These are phyloP conservation scores for Pseudogymnoascus sp. DNA, from an alignment of 2,329 filamentous ascomycete genomes.

Conservation along the genomic window DNA sequence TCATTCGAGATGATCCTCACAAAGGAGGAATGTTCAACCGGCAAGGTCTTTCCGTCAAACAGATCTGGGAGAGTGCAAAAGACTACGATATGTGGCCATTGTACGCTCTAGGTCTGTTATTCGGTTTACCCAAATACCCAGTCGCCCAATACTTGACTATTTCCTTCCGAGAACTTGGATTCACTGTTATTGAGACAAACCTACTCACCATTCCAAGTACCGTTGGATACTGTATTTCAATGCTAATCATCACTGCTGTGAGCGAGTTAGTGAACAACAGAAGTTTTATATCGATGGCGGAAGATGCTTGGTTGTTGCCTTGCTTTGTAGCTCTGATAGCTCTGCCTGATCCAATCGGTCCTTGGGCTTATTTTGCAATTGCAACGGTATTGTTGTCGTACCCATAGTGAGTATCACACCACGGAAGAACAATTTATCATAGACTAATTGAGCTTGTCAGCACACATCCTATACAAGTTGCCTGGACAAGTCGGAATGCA, in stretches of 20 bases:
- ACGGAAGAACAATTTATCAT: neutral
- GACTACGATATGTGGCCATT: constrained; percentile 49
- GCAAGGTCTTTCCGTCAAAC: constrained; percentile 37
- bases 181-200: constrained; percentile 37
- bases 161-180: constrained; percentile 22
- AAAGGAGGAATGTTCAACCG: constrained; percentile 43
- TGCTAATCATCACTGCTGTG: constrained; percentile 37
- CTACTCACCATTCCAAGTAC: constrained; percentile 38
- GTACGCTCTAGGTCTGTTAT: constrained; percentile 33
- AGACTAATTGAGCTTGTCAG: neutral
- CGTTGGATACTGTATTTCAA: constrained; percentile 32
- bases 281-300: neutral
- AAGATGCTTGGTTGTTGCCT: constrained; percentile 29
- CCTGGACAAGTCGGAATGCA: constrained; percentile 47
- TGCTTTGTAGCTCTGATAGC: constrained; percentile 28
- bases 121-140: constrained; percentile 20
- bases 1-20: constrained; percentile 46
- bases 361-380: constrained; percentile 26
- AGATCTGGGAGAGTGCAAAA: constrained; percentile 39
- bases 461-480: constrained; percentile 31
- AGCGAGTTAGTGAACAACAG: neutral
- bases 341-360: constrained; percentile 15
- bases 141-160: constrained; percentile 20
- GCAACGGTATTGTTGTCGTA: constrained; percentile 24
- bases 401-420: neutral